Evolutionary conservation across 495 filamentous ascomycete species (phyloP), one percentile per base, ranked within the genome.

Genomic region (Penicillium ucsense): DNA sequence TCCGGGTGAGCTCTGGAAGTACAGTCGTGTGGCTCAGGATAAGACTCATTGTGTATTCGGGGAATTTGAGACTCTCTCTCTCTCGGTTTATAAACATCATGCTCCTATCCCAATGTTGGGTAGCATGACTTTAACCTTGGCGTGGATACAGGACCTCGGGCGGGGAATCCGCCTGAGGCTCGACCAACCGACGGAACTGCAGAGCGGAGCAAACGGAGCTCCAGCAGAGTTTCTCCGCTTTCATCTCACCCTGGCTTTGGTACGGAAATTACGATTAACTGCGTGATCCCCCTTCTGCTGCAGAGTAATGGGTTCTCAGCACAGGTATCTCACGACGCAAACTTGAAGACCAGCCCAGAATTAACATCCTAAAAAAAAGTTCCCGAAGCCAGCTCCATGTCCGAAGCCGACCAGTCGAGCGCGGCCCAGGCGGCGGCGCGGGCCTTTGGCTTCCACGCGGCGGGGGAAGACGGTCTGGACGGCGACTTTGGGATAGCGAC

Each of bases 391-490:
- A 20, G 20, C 20, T 20, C 38, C 35, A 60, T 60, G 52, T 46
- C 54, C 39, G 51, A 54, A 10, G 31, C 48, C 38, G 53, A 54
- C 30, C 38, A 51, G 4, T 43, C 49, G n/a, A 12, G 27, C 33
- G 43, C 56, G 34, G 35, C 55, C 11, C 51, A 39, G 35, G 44
- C 47, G 41, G 51, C 51, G 27, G 46, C 53, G 5, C 55, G 36
- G 38, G 52, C 54, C 32, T 54, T 56, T 30, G 54, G 52, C 48
- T 41, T 45, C 3, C 49, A 53, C 28, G 38, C 49, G 42, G 54
- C 60, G 11, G 45, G 59, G 42, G 56, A 60, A 39, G 59, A 60
- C 40, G 59, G 51, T 30, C 56, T 62, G 35, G 59, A 60, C 35
- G 53, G 43, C 37, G 42, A 59, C 41, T 54, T 59, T 48, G 44